Base-by-base conservation (phyloP, 441 rosid genomes). In the Isatis lusitanica region DNA sequence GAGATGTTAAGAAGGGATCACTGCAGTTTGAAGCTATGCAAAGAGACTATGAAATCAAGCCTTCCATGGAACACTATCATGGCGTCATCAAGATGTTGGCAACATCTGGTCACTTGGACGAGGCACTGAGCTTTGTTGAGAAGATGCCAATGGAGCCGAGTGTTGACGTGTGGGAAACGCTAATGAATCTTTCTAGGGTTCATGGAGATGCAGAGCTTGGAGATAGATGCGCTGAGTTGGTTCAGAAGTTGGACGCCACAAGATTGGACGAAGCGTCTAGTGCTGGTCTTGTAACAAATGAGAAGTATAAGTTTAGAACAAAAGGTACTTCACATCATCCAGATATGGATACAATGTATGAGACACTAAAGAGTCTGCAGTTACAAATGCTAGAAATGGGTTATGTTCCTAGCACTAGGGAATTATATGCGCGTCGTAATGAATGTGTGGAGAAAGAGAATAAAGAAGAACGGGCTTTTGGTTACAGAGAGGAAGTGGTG, bases 11-110 rank as follows among this genome's bases (percentile, higher is more conserved):
- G 0, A 91, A 90, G 70, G 94, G 94, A 48, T 77, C 80, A 83
- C 36, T 85, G 51, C 94, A 87, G 59, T 85, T 92, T 69, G 83
- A 83, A 55, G 82, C 90, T 7, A 90, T 90, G 93, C 77, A n/a
- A 55, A 81, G 77, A 56, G 88, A 82, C 10, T 87, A 79, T 56
- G 80, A 82, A n/a, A 80, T 86, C 63, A 60, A 70, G 16, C 94
- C 92, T 30, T 71, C 90, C 36, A 84, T 86, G 85, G 82, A 89
- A 68, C 89, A 90, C 62, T 87, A 85, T 17, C 61, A 70, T 15
- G 58, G 84, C 71, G 71, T 85, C 26, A 91, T 85, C 52, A 74
- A 83, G 66, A 86, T 92, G 90, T 40, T 90, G 61, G 94, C 90
- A 58, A 83, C 15, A 24, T 26, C 33, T 42, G 73, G 55, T 42